These are phyloP conservation scores for Chlorella sp. DNA, from an alignment of 139 green algal genomes.

Conservation along the genomic window DNA sequence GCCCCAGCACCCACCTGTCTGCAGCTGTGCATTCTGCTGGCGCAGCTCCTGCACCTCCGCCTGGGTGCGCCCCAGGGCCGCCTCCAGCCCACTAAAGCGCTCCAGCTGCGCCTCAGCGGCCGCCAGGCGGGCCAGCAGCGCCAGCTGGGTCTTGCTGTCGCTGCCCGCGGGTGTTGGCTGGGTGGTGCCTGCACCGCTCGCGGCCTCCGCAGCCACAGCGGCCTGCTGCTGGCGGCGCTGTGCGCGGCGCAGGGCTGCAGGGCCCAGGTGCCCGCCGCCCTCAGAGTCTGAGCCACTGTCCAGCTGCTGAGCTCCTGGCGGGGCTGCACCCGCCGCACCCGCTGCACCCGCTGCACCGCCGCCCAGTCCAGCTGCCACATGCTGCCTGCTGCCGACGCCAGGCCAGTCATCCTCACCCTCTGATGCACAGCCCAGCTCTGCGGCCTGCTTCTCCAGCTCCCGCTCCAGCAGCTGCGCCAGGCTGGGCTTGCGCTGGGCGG, in stretches of 20 bases:
- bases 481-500: neutral
- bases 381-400: neutral
- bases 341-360: no score
- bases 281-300: conserved; percentile 16
- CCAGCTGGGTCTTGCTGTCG: neutral
- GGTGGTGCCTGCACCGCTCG: neutral
- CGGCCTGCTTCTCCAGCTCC: neutral
- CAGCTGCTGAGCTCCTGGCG: no score
- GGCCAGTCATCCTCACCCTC: neutral
- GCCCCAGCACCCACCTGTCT: neutral
- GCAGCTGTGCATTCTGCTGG: neutral
- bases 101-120: conserved; percentile 2
- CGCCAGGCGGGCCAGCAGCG: neutral
- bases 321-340: no score
- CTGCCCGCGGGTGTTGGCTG: neutral
- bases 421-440: neutral
- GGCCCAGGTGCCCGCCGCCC: conserved; percentile 13
- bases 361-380: no score
- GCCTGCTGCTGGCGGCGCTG: neutral
- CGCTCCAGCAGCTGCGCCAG: conserved; percentile 12
- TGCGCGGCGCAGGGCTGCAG: neutral
- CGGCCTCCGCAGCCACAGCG: neutral
- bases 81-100: neutral
- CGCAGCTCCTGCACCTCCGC: neutral
- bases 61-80: neutral